A percentile compares a stretch with the other conserved stretches of the same genome.
phyloP scores from a whole-genome alignment of 2,329 filamentous ascomycete genomes.

The Tricladium varicosporioides region DNA sequence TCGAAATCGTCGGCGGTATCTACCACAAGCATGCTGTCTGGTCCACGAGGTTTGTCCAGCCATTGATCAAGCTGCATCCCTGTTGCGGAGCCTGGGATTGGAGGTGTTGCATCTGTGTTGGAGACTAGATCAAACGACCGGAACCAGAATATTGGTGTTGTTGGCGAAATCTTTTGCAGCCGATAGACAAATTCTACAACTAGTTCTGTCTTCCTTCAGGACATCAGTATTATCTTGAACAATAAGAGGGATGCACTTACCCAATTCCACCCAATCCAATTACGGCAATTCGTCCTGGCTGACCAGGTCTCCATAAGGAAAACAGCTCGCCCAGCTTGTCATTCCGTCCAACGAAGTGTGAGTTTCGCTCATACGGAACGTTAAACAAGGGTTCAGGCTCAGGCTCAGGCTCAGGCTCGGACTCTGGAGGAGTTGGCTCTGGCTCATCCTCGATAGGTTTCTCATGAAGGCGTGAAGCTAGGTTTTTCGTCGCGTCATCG shows the following conservation, averaged over 20 bases:
- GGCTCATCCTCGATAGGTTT: conserved; percentile 1
- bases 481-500: conserved; percentile 6
- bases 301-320: conserved; percentile 25
- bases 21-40: conserved; percentile 20
- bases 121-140: conserved; percentile 15
- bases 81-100: conserved; percentile 1
- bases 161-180: conserved; percentile 22
- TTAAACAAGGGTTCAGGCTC: conserved; percentile 16
- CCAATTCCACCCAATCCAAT: conserved; percentile 28
- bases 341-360: conserved; percentile 24
- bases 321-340: conserved; percentile 20
- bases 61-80: conserved; percentile 19
- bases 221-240: too few species aligned
- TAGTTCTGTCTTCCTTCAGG: conserved; percentile 25
- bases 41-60: conserved; percentile 8
- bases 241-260: conserved; percentile 12
- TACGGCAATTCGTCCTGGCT: conserved; percentile 22
- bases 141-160: conserved; percentile 27
- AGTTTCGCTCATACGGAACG: conserved; percentile 21
- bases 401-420: not conserved
- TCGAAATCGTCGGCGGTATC: conserved; percentile 22
- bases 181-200: conserved; percentile 26
- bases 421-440: conserved; percentile 4
- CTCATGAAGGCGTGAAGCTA: conserved; percentile 1
- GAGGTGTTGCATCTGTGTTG: not conserved